These are phyloP conservation scores for Anisodus acutangulus DNA, from an alignment of 257 asterid species.

Conservation along the genomic window DNA sequence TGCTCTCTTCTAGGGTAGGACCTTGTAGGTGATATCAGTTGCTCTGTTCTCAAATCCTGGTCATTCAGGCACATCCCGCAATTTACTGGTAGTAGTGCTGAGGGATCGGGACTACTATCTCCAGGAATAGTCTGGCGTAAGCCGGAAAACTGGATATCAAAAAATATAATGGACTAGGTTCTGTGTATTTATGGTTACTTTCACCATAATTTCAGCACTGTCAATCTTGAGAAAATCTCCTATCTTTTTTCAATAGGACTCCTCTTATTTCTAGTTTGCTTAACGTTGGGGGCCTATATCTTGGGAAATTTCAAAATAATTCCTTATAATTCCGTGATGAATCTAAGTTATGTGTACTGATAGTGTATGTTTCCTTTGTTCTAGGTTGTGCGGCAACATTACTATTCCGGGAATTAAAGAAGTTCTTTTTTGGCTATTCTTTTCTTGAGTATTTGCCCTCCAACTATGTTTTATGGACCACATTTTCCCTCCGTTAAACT, in stretches of 20 bases:
- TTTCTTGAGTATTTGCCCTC: no score
- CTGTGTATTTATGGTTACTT: constrained; percentile 45
- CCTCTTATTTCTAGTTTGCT: background rate
- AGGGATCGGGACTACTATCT: no score
- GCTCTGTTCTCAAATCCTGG: no score
- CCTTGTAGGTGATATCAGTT: no score
- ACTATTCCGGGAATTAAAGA: background rate
- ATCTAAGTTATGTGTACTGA: background rate
- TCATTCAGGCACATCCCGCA: no score
- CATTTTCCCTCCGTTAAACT: no score
- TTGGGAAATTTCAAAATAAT: background rate
- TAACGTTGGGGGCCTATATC: background rate
- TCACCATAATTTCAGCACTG: constrained; percentile 37
- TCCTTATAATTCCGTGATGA: accelerated
- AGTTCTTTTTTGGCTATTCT: no score
- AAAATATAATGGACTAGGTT: constrained; percentile 28
- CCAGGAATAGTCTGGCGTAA: no score
- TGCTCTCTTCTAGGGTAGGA: no score
- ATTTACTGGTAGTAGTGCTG: no score
- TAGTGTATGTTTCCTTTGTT: background rate
- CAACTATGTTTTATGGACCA: no score
- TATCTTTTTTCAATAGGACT: background rate
- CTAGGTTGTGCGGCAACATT: background rate
- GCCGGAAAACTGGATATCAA: no score
- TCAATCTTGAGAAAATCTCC: background rate